phyloP scores from a whole-genome alignment of 345 rosid genomes.

The Isatis tinctoria region DNA sequence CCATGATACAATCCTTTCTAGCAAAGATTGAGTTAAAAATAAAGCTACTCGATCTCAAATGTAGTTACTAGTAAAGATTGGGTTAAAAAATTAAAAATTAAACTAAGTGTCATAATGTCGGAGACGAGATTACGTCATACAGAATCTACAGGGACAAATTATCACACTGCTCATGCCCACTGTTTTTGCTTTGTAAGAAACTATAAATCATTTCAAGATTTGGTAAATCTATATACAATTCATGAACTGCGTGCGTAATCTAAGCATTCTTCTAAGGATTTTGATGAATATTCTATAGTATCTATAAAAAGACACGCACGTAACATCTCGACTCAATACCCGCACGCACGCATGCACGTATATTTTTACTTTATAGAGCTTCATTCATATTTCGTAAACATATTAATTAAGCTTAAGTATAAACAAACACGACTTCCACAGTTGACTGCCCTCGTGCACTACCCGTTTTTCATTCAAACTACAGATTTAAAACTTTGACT shows the following conservation, averaged over 20 bases:
- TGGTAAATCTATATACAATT: conserved; percentile 25
- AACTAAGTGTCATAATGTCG: conserved; percentile 8
- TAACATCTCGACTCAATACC: conserved; percentile 25
- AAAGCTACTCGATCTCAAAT: too few relatives aligned
- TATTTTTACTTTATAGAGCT: conserved; percentile 10
- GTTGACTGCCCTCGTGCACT: background rate
- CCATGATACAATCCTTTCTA: background rate
- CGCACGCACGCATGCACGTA: conserved; percentile 27
- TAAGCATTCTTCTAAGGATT: background rate
- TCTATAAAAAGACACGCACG: conserved; percentile 34
- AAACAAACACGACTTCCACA: background rate
- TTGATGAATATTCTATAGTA: conserved; percentile 26
- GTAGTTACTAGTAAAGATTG: background rate
- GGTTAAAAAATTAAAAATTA: background rate
- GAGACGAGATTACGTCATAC: conserved; percentile 21
- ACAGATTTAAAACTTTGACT: background rate
- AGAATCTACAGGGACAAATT: background rate
- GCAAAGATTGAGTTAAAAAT: background rate
- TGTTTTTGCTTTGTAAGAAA: conserved; percentile 13
- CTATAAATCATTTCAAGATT: conserved; percentile 19
- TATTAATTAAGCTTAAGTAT: background rate
- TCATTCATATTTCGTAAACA: background rate
- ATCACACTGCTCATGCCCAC: background rate
- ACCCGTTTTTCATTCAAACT: background rate
- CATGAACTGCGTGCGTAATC: conserved; percentile 29